A percentile compares a stretch with the other conserved stretches of the same genome.
Evolutionary conservation across 805 yeast genomes (phyloP).

Genomic region (Candida methanosorbosa): DNA sequence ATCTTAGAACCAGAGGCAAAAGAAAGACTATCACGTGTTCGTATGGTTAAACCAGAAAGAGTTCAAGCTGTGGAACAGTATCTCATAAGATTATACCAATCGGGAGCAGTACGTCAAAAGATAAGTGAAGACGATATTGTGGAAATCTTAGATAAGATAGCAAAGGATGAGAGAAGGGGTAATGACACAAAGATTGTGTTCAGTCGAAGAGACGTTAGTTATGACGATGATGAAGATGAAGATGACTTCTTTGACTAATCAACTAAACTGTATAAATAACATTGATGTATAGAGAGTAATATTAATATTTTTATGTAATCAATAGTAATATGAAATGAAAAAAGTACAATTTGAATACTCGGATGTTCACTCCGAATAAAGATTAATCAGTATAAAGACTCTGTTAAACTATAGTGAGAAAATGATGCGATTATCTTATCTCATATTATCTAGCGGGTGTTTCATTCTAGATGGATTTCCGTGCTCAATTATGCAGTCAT

Average conservation of each 20-base stretch:
- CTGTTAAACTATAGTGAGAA: too few relatives aligned
- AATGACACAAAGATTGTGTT: conserved; percentile 59
- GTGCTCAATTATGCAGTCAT: too few relatives aligned
- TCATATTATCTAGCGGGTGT: too few relatives aligned
- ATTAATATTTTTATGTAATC: too few relatives aligned
- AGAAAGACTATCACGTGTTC: conserved; percentile 78
- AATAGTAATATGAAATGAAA: too few relatives aligned
- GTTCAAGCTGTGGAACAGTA: conserved; percentile 84
- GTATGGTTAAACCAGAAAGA: conserved; percentile 85
- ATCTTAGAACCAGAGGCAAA: conserved; percentile 77
- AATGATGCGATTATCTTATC: too few relatives aligned
- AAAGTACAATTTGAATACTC: too few relatives aligned
- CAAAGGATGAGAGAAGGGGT: conserved; percentile 58
- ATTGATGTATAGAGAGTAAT: too few relatives aligned
- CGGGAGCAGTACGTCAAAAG: conserved; percentile 70
- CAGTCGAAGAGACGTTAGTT: conserved; percentile 29
- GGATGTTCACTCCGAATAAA: too few relatives aligned
- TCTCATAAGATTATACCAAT: conserved; percentile 57
- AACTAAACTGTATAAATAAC: too few relatives aligned
- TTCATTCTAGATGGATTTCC: too few relatives aligned
- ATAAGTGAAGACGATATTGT: conserved; percentile 79
- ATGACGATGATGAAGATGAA: conserved; percentile 14
- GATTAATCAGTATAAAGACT: too few relatives aligned
- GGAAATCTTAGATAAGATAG: conserved; percentile 71
- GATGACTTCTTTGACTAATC: conserved; percentile 27